Base-by-base conservation (phyloP, 129 eudicot species). In the Tagetes patula region DNA sequence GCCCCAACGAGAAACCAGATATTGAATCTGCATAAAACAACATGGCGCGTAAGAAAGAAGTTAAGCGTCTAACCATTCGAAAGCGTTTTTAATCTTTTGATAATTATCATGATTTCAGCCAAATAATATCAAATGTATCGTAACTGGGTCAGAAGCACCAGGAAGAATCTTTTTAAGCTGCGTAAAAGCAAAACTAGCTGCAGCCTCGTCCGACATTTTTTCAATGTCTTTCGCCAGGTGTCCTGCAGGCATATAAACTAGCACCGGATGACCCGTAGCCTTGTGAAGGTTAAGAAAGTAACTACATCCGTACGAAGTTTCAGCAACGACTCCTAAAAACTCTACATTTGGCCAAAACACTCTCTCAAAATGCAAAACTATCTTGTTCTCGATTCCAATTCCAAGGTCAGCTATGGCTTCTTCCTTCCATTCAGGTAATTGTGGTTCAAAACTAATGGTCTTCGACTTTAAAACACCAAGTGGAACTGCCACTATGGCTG, bases 291-390 rank as follows among this genome's bases (percentile, higher is more conserved):
- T 95, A 50, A 95, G 84, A 56, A 95, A 95, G 76, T 95, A 95
- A 78, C 99, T 91, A 81, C 99, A 95, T 54, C 61, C 85, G 38
- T 88, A 85, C 14, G 97, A 80, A n/a, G 94, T 88, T 62, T 86
- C 94, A 1, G 97, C 84, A 79, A 95, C 99, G 8, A 95, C 99
- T 73, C 99, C 99, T 80, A 95, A 69, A 80, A 95, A 95, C 87
- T 95, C 99, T 32, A 95, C 99, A 62, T 91, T 95, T 38, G 99
- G 99, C 97, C 97, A 95, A 78, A 95, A 95, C n/a, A 95, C 97
- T 50, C 74, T 76, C 37, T 91, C 90, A 59, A 95, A 95, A 85
- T 90, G 96, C 84, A 95, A 73, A 20, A 81, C 71, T 30, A 95
- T 88, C 83, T 95, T 95, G 81, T 95, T 95, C 80, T 95, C 99